Percentiles rank a stretch among this genome's conserved stretches.
Conservation (phyloP, 352 stramenopile species). For the Peronospora belbahrii region DNA sequence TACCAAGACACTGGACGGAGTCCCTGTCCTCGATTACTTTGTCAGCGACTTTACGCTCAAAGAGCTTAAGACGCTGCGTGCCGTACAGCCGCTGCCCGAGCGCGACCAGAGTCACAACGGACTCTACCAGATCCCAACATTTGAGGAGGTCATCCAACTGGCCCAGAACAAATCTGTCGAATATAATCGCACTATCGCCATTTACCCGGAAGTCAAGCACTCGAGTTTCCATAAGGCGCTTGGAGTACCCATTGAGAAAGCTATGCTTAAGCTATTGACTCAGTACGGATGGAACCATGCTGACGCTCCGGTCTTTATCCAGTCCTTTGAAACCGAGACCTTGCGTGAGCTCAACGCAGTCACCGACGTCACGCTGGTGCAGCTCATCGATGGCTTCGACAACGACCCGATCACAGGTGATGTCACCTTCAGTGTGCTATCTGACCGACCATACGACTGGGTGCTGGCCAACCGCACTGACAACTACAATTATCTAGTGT, state of each 20-base stretch:
- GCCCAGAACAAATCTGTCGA: conserved; percentile 56
- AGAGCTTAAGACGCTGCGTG: conserved; percentile 84
- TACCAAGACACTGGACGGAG: conserved; percentile 51
- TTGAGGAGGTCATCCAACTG: conserved; percentile 84
- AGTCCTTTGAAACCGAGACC: conserved; percentile 75
- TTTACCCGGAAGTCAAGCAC: conserved; percentile 88
- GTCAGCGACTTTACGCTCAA: conserved; percentile 87
- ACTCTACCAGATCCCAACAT: conserved; percentile 83
- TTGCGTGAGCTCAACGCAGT: conserved; percentile 54
- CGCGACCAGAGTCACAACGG: conserved; percentile 77
- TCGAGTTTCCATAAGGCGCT: conserved; percentile 65
- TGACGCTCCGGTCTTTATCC: conserved; percentile 56
- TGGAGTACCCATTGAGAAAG: conserved; percentile 66
- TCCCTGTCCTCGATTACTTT: conserved; percentile 67
- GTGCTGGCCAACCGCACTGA: conserved; percentile 42
- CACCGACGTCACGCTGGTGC: conserved; percentile 68
- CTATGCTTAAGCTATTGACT: conserved; percentile 62
- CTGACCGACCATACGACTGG: conserved; percentile 59
- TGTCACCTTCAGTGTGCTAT: conserved; percentile 37
- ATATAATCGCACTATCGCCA: conserved; percentile 54
- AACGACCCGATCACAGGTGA: conserved; percentile 50
- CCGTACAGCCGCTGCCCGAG: conserved; percentile 71
- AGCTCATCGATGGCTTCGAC: conserved; percentile 64
- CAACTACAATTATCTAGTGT: conserved; percentile 48
- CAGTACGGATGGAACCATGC: conserved; percentile 60